Base-by-base conservation (phyloP, 345 rosid species). In the Syzygium aromaticum region DNA sequence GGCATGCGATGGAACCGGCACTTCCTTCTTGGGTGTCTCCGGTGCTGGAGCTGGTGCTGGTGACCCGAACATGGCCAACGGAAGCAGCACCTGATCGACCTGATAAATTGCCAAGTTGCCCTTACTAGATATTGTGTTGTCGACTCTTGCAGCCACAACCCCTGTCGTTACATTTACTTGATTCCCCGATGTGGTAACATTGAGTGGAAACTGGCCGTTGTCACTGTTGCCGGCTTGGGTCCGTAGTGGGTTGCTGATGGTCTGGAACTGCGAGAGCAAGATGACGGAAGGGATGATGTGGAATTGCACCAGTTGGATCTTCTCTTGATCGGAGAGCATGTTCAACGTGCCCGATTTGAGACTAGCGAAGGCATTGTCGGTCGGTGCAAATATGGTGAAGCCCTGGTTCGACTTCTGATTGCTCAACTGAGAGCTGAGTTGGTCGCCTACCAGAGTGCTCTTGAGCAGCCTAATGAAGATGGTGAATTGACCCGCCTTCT, bases 171-270 rank as follows among this genome's bases (percentile, higher is more conserved):
- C 59, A 86, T 97, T 97, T 63, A 96, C 98, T 85, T 93, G 95
- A 86, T 94, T 97, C 77, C 98, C 99, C 2, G 95, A 90, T n/a
- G 96, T 92, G 5, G 95, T 94, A 61, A 95, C 94, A 46, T 97
- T 97, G 5, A 97, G 88, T 7, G 96, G 96, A 88, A 94, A 96
- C 85, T 92, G 91, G 52, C 93, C 94, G 8, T 85, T 86, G 73
- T 89, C 94, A 5, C 93, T 91, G 56, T 94, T 91, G 11, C 99
- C 98, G 6, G 95, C 98, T 88, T 97, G 98, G 9, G 99, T 97
- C 51, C 97, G 93, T 88, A 97, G 88, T 17, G 99, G 99, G 90
- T 97, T 97, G 91, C 96, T 96, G 38, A 92, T 92, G n/a, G 98
- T 97, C 86, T 94, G 97, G 90, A 97, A 97, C 92, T 94, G 98